Evolutionary conservation across 805 yeast species (phyloP), one percentile per base, ranked within the genome.

Genomic region (Yamadazyma nakazawae): DNA sequence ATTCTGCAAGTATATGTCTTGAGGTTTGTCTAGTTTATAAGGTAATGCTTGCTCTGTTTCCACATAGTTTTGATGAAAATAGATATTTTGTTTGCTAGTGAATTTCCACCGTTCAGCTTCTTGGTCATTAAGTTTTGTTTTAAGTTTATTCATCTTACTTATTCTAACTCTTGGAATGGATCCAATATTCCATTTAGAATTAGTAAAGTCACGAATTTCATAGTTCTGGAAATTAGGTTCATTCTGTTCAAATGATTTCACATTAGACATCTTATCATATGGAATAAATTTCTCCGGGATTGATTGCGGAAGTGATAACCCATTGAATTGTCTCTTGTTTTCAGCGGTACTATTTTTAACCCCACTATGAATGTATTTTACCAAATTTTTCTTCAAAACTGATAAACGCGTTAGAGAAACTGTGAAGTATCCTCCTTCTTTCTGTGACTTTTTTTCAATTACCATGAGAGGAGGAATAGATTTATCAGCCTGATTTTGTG

Each of bases 121-220:
- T 21, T 13, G 36, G 18, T 52, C 50, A 42, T 58, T 54, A 13
- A 61, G 40, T 30, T 45, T 52, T 24, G 52, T 54, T 39, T 51
- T 56, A 11, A 66, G 39, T 37, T 56, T 58, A 37, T 58, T 61
- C 46, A 61, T 40, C 40, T 54, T 64, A 34, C 66, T 61, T 14
- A 51, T 30, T 48, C 71, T 63, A 7, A 68, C 66, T 41, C 73
- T 57, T 3, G 80, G 78, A 5, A 75, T 69, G 2, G 79, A 70
- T 0, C 83, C 82, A 43, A 75, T 54, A 40, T 61, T 57, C 74
- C 74, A 73, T 28, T 45, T 48, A 35, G 48, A 41, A 51, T 61
- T 58, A 35, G 58, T 37, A 45, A 61, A 48, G 51, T 64, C 67
- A 25, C 46, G 45, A 9, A 64, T 40, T 34, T 61, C 67, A 53